Conservation (phyloP, 805 yeast species). For the Nakazawaea peltata region DNA sequence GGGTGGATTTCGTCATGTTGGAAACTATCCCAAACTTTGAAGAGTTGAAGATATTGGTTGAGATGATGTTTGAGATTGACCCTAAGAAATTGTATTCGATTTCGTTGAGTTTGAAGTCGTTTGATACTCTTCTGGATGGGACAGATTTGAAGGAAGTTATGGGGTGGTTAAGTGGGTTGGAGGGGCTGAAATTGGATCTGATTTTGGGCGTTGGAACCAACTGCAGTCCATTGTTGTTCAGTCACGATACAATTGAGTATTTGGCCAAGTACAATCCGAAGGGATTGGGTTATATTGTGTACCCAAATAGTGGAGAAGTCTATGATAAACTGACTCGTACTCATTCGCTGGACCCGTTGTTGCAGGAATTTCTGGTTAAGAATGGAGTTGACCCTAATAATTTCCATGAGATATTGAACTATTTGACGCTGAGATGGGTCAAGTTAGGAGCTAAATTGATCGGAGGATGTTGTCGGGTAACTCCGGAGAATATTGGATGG, state of each 20-base stretch:
- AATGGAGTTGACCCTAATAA: conserved; percentile 17
- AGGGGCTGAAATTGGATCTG: conserved; percentile 16
- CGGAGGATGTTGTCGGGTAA: conserved; percentile 75
- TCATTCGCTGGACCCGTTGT: conserved; percentile 25
- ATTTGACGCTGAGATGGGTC: conserved; percentile 31
- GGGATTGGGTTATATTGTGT: conserved; percentile 28
- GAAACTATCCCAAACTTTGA: conserved; percentile 64
- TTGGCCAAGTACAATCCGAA: conserved; percentile 11
- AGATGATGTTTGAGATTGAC: conserved; percentile 25
- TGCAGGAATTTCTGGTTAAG: conserved; percentile 5
- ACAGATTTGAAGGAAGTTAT: conserved; percentile 28
- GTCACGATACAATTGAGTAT: conserved; percentile 30
- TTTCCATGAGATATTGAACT: conserved; percentile 26
- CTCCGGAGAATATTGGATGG: conserved; percentile 36
- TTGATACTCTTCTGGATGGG: conserved; percentile 40
- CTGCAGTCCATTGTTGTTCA: conserved; percentile 44
- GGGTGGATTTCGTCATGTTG: conserved; percentile 50
- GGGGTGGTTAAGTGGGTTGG: conserved; percentile 14
- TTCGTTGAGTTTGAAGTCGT: conserved; percentile 32
- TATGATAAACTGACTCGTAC: conserved; percentile 40
- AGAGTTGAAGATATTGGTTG: conserved; percentile 46
- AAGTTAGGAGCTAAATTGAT: conserved; percentile 36
- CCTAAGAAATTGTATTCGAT: conserved; percentile 14
- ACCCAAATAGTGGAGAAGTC: conserved; percentile 72
- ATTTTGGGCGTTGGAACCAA: conserved; percentile 58